phyloP scores from a whole-genome alignment of 257 asterid species.

The Capsicum chinense region DNA sequence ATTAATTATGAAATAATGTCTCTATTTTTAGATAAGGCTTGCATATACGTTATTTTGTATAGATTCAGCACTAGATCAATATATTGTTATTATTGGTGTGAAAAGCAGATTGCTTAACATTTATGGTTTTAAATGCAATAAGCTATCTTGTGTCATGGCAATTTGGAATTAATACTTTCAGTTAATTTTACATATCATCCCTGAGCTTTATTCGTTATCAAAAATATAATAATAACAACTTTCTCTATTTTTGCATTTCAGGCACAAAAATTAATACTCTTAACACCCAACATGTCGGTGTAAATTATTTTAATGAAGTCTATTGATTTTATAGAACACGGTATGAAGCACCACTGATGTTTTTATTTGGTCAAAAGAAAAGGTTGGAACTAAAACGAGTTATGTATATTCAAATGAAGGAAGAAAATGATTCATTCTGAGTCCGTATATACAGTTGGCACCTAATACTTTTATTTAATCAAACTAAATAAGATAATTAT shows the following conservation, averaged over 20 bases:
- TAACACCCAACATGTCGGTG: not conserved
- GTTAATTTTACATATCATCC: not conserved
- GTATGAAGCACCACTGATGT: not conserved
- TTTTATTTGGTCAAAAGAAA: conserved; percentile 11
- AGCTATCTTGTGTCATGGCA: not conserved
- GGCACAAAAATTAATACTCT: not conserved
- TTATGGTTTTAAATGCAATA: not conserved
- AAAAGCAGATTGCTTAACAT: too few species aligned
- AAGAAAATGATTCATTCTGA: not conserved
- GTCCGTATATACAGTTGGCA: not conserved
- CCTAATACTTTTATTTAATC: not conserved
- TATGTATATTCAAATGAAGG: not conserved
- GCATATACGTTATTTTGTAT: too few species aligned
- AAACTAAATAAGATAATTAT: not conserved
- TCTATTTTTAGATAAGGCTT: too few species aligned
- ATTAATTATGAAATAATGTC: too few species aligned
- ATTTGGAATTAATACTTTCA: not conserved
- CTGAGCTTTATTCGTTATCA: not conserved
- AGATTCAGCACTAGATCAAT: too few species aligned
- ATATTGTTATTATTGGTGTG: too few species aligned
- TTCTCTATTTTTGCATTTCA: not conserved
- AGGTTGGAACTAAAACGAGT: not conserved
- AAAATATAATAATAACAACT: not conserved
- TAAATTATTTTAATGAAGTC: not conserved
- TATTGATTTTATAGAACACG: not conserved